Evolutionary conservation across 495 filamentous ascomycete species (phyloP), one percentile per base, ranked within the genome.

Genomic region (Astrocystis sublimbata): DNA sequence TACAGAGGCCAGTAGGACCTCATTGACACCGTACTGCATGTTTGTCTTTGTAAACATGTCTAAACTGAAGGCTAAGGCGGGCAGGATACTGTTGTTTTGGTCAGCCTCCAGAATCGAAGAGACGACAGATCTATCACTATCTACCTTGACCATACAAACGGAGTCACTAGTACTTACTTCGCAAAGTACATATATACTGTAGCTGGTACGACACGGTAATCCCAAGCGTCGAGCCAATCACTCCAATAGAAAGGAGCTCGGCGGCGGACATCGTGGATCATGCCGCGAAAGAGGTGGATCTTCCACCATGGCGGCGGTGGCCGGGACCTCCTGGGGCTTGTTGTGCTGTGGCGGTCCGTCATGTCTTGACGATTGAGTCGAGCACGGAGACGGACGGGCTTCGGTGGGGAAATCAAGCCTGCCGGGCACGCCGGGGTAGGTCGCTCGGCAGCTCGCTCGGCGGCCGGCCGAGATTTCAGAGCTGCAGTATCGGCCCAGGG

Each of bases 161-260:
- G n/a, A n/a, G n/a, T n/a, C n/a, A n/a, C n/a, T n/a, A n/a, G n/a
- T n/a, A n/a, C n/a, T n/a, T 78, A 92, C 90, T 93, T 93, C 26
- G 89, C 91, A 80, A 93, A 93, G 75, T 92, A 93, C 89, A 92
- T 94, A 74, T 92, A 92, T 47, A 94, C 80, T 35, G 90, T 92
- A 26, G 88, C 88, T 35, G 91, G 89, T 28, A 94, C 79, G 38
- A 92, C 87, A 35, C 91, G 83, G 76, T 94, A 94, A 71, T 92
- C 86, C 89, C 89, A 92, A 3, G 90, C 91, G 76, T 93, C 91
- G 30, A 75, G 80, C 88, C 88, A 92, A 75, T 94, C 91, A 71
- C 85, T 89, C 76, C 75, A 79, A 67, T 92, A 94, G 71, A 81
- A 93, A 9, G 91, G 91, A 4, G 81, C 83, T 61, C 91, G 79